Percentiles rank a stretch among this genome's conserved stretches.
These are phyloP conservation scores for Nakaseomyces sp. DNA, from an alignment of 1,139 yeast species.

Conservation along the genomic window DNA sequence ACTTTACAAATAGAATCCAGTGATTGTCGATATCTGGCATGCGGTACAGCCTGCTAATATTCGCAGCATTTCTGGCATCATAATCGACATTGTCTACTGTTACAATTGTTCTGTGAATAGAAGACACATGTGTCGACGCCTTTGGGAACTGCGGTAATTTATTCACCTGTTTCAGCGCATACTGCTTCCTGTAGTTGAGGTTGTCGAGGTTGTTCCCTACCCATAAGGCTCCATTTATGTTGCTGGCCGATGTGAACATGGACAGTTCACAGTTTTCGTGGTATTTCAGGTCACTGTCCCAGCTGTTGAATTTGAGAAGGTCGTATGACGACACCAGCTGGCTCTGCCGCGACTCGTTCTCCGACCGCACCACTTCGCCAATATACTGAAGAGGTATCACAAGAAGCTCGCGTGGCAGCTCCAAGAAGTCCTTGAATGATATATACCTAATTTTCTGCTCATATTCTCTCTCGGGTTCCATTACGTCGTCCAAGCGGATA, in stretches of 20 bases:
- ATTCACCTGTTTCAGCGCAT: neutral
- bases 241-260: slow-evolving; percentile 74
- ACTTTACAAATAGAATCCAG: slow-evolving; percentile 39
- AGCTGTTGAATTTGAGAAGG: slow-evolving; percentile 37
- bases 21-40: slow-evolving; percentile 30
- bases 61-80: slow-evolving; percentile 15
- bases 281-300: slow-evolving; percentile 66
- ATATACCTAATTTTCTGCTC: slow-evolving; percentile 16
- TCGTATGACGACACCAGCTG: slow-evolving; percentile 30
- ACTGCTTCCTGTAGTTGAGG: slow-evolving; percentile 2
- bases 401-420: slow-evolving; percentile 21
- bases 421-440: slow-evolving; percentile 10
- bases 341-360: slow-evolving; percentile 16
- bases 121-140: neutral
- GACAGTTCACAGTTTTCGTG: slow-evolving; percentile 77
- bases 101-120: slow-evolving; percentile 2
- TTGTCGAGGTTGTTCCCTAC: slow-evolving; percentile 65
- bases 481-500: slow-evolving; percentile 7
- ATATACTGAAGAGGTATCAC: slow-evolving; percentile 22
- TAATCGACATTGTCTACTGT: slow-evolving; percentile 12
- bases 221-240: slow-evolving; percentile 51
- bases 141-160: neutral
- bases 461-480: slow-evolving; percentile 5
- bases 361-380: slow-evolving; percentile 8
- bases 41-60: slow-evolving; percentile 23